Percentiles rank a stretch among this genome's conserved stretches.
These are phyloP conservation scores for Colletotrichum siamense DNA, from an alignment of 2,329 filamentous ascomycete genomes.

Conservation along the genomic window DNA sequence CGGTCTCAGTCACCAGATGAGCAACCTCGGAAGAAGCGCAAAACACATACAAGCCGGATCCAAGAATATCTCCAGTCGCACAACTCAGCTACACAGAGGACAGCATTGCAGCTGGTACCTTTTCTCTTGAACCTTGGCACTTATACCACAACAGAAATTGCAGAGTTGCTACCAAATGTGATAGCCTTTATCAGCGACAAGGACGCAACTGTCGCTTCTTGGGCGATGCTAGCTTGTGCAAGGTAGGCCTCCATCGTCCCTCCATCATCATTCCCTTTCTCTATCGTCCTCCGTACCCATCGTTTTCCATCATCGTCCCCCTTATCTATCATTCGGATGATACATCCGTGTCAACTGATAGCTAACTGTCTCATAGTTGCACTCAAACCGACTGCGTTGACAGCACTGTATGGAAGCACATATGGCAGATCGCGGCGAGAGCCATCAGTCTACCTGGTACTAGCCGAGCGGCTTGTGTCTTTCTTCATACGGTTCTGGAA, in stretches of 20 bases:
- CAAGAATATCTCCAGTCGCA: constrained; percentile 52
- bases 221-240: constrained; percentile 84
- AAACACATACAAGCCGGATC: constrained; percentile 51
- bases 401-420: constrained; percentile 64
- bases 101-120: constrained; percentile 62
- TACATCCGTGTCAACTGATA: not conserved
- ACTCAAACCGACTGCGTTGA: constrained; percentile 26
- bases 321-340: not conserved
- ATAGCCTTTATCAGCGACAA: constrained; percentile 71
- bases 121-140: constrained; percentile 58
- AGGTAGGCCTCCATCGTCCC: constrained; percentile 58
- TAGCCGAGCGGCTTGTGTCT: constrained; percentile 78
- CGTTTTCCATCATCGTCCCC: not conserved
- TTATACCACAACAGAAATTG: constrained; percentile 56
- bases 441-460: constrained; percentile 72
- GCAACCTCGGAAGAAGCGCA: constrained; percentile 59
- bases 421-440: constrained; percentile 78
- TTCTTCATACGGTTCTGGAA: constrained; percentile 73
- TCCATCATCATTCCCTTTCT: not conserved
- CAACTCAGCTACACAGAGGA: constrained; percentile 49
- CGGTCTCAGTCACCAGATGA: constrained; percentile 35
- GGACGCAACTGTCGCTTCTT: constrained; percentile 69
- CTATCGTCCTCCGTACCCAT: not conserved
- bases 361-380: constrained; percentile 36
- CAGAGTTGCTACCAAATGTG: constrained; percentile 63